Conservation (phyloP, 2,329 filamentous ascomycete genomes). For the Epichloe gansuensis region DNA sequence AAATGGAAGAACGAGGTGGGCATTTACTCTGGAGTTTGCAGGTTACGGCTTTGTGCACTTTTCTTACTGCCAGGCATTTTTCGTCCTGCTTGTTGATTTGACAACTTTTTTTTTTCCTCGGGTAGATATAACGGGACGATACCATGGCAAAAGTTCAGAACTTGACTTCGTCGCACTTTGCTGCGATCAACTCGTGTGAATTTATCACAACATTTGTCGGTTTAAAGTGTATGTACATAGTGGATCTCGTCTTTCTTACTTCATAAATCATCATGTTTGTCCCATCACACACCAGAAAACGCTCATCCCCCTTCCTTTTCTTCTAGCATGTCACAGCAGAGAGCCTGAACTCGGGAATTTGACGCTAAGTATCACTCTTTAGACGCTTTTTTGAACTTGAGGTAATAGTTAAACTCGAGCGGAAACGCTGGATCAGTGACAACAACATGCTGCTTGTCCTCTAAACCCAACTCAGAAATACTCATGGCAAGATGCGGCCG, state of each 20-base stretch:
- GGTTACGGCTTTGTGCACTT: slow-evolving; percentile 8
- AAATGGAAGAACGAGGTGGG: background rate
- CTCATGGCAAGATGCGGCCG: slow-evolving; percentile 70
- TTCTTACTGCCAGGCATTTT: slow-evolving; percentile 1
- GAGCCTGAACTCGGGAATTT: background rate
- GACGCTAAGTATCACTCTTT: background rate
- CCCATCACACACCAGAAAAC: too few relatives aligned
- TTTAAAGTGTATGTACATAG: background rate
- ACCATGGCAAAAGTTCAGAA: slow-evolving; percentile 15
- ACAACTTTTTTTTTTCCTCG: slow-evolving; percentile 6
- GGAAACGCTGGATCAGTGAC: slow-evolving; percentile 86
- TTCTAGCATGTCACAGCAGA: too few relatives aligned
- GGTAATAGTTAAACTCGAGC: slow-evolving; percentile 50
- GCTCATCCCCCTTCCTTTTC: too few relatives aligned
- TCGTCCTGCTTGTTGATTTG: background rate
- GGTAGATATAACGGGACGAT: slow-evolving; percentile 21
- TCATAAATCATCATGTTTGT: too few relatives aligned
- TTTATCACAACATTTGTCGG: background rate
- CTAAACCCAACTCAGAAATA: slow-evolving; percentile 58
- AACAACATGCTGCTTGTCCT: slow-evolving; percentile 76
- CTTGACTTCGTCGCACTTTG: background rate
- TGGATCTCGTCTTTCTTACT: too few relatives aligned
- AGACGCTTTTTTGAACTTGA: slow-evolving; percentile 30
- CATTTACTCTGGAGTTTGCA: slow-evolving; percentile 2
- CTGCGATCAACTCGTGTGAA: background rate